Conservation (phyloP, 2,329 filamentous ascomycete genomes). For the Xylaria arbuscula region DNA sequence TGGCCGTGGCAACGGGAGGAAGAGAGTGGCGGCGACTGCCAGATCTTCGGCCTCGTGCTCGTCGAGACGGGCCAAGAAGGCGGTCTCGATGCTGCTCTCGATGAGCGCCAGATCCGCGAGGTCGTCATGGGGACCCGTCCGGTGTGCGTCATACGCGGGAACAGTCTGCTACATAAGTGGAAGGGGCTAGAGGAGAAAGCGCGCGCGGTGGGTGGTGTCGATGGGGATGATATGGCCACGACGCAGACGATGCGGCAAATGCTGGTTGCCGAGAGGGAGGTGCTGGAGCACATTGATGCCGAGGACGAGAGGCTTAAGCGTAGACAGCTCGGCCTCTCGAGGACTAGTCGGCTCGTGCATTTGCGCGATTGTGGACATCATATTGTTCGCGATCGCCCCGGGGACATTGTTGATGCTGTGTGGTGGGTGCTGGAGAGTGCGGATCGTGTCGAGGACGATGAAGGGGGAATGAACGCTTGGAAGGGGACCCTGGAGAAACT, state of each 20-base stretch:
- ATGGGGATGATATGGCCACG: not conserved
- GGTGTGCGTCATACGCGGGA: slow-evolving; percentile 45
- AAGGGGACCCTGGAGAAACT: not conserved
- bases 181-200: slow-evolving; percentile 37
- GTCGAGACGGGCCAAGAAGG: slow-evolving; percentile 50
- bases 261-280: slow-evolving; percentile 33
- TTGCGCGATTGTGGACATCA: slow-evolving; percentile 46
- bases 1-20: not conserved
- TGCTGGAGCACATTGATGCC: slow-evolving; percentile 40
- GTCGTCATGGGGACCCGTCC: slow-evolving; percentile 41
- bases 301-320: slow-evolving; percentile 47
- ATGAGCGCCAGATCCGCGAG: slow-evolving; percentile 39
- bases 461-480: not conserved
- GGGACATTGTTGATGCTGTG: slow-evolving; percentile 44
- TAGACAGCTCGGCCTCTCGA: slow-evolving; percentile 44
- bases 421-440: slow-evolving; percentile 44
- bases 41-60: slow-evolving; percentile 44
- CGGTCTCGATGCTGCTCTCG: slow-evolving; percentile 41
- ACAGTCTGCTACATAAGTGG: slow-evolving; percentile 42
- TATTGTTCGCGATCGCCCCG: slow-evolving; percentile 45
- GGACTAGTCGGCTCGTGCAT: slow-evolving; percentile 39
- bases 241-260: not conserved
- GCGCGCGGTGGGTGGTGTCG: slow-evolving; percentile 21
- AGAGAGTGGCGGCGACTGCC: not conserved
- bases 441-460: slow-evolving; percentile 9